Evolutionary conservation across 108 stramenopile genomes (phyloP).

Genomic region (Conticribra guillardii): DNA sequence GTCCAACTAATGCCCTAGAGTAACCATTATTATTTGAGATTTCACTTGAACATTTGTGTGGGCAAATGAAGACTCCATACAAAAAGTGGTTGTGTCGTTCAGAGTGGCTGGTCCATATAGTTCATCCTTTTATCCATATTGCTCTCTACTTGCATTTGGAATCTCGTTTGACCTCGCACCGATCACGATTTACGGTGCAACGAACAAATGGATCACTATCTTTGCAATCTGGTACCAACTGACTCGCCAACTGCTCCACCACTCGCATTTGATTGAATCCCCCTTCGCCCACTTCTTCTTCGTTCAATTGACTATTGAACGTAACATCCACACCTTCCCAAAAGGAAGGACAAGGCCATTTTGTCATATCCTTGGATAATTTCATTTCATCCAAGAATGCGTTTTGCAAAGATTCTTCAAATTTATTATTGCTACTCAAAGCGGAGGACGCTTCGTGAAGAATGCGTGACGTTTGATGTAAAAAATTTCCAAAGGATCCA

Average conservation of each 20-base stretch:
- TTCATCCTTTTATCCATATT: too few relatives aligned
- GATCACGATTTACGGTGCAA: slow-evolving; percentile 75
- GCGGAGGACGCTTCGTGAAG: neutral
- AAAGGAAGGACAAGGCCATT: slow-evolving; percentile 83
- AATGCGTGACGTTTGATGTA: too few relatives aligned
- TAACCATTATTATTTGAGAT: too few relatives aligned
- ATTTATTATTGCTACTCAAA: slow-evolving; percentile 2
- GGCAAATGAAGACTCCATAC: too few relatives aligned
- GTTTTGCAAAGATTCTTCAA: slow-evolving; percentile 39
- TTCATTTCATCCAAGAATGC: slow-evolving; percentile 69
- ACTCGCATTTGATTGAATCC: slow-evolving; percentile 9
- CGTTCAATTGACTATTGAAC: too few relatives aligned
- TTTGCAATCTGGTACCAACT: slow-evolving; percentile 69
- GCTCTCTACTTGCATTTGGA: slow-evolving; percentile 57
- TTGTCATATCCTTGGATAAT: slow-evolving; percentile 55
- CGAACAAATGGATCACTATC: slow-evolving; percentile 57
- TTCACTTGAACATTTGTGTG: too few relatives aligned
- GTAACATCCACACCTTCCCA: slow-evolving; percentile 65
- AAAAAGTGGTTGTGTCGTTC: too few relatives aligned
- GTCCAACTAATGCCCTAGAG: too few relatives aligned
- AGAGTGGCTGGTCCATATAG: too few relatives aligned
- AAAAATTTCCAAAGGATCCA: too few relatives aligned
- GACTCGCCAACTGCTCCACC: slow-evolving; percentile 31
- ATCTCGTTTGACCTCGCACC: slow-evolving; percentile 74
- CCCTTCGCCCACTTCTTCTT: slow-evolving; percentile 21